A percentile compares a stretch with the other conserved stretches of the same genome.
phyloP scores from a whole-genome alignment of 1,284 basidiomycete species.

The Cutaneotrichosporon cavernicola region DNA sequence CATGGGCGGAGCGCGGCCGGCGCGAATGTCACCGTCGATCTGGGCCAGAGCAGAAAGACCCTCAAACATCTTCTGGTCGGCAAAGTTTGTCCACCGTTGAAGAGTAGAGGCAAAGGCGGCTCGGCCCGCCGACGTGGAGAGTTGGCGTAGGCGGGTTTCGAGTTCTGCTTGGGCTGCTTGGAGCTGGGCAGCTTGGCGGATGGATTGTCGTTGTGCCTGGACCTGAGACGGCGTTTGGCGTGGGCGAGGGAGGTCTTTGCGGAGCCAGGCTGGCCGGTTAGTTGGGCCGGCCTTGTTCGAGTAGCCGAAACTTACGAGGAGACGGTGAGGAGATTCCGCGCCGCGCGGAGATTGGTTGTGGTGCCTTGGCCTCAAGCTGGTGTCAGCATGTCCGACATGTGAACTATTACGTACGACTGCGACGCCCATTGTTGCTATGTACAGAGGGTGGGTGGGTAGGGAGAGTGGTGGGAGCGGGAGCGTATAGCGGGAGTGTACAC shows the following conservation, averaged over 20 bases:
- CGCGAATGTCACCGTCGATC: constrained; percentile 5
- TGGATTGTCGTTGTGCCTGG: not conserved
- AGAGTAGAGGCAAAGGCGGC: not conserved
- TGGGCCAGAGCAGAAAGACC: not conserved
- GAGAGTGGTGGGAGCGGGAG: no score
- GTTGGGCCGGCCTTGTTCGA: not conserved
- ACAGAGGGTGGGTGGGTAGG: no score
- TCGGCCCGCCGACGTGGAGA: not conserved
- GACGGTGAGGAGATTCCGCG: no score
- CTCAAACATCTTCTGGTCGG: constrained; percentile 2
- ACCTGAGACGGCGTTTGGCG: not conserved
- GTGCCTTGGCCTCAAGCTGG: no score
- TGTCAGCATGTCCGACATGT: no score
- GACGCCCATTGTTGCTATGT: no score
- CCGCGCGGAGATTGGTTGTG: no score
- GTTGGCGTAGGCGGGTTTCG: not conserved
- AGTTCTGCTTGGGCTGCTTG: constrained; percentile 2
- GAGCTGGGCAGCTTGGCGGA: constrained; percentile 3
- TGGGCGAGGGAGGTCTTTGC: not conserved
- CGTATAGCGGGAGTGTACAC: no score
- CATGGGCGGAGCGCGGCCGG: not conserved
- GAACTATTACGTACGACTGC: no score
- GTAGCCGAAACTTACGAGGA: no score
- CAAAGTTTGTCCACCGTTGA: constrained; percentile 6
- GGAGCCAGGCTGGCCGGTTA: constrained; percentile 5